phyloP scores from a whole-genome alignment of 345 rosid genomes.

The Erucastrum elatum region DNA sequence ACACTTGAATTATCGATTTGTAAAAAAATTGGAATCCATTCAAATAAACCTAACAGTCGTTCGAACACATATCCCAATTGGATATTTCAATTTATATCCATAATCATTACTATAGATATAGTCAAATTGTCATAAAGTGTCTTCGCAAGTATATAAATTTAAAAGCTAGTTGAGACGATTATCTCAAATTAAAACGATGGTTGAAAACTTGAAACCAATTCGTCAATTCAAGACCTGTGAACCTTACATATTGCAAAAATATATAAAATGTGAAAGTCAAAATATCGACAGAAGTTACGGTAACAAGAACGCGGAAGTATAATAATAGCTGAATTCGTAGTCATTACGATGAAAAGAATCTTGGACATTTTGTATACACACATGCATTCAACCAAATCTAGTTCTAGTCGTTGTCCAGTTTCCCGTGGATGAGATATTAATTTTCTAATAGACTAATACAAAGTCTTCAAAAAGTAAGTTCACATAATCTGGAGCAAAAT shows the following conservation, averaged over 20 bases:
- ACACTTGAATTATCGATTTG: neutral
- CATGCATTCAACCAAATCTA: constrained; percentile 1
- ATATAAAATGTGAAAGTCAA: constrained; percentile 23
- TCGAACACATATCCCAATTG: neutral
- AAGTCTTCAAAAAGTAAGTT: constrained; percentile 19
- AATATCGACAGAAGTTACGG: constrained; percentile 5
- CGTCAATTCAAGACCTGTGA: neutral
- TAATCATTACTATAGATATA: neutral
- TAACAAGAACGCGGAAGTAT: neutral
- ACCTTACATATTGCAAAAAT: neutral
- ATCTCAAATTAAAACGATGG: neutral
- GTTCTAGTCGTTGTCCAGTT: constrained; percentile 15
- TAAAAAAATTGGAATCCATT: neutral
- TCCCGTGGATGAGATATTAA: constrained; percentile 1
- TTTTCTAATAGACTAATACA: neutral
- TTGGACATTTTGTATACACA: constrained; percentile 29
- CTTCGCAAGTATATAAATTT: neutral
- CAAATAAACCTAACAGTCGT: neutral
- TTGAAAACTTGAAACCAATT: constrained; percentile 10
- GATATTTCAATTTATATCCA: neutral
- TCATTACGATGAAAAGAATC: constrained; percentile 30
- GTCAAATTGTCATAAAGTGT: neutral
- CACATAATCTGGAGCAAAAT: constrained; percentile 13
- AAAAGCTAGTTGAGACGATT: neutral
- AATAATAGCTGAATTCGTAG: constrained; percentile 4